Percentiles rank a stretch among this genome's conserved stretches.
phyloP scores from a whole-genome alignment of 495 filamentous ascomycete species.

The Podospora pseudopauciseta region DNA sequence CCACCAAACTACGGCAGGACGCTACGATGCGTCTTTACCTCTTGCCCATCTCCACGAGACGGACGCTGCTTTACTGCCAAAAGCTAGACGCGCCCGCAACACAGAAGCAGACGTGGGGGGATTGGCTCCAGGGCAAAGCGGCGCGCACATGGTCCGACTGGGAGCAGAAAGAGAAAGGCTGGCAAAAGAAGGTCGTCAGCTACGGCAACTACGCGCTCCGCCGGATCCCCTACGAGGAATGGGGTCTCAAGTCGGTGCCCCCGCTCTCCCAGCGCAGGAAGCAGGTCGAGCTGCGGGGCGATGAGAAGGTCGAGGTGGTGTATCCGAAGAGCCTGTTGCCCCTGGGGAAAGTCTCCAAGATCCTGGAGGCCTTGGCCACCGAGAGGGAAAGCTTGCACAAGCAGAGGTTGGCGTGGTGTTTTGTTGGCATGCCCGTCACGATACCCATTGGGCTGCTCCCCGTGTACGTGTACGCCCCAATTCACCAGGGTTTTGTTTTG shows the following conservation, averaged over 20 bases:
- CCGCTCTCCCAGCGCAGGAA: slow-evolving; percentile 66
- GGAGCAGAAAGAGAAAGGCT: slow-evolving; percentile 79
- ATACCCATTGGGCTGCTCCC: slow-evolving; percentile 78
- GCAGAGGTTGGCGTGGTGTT: slow-evolving; percentile 71
- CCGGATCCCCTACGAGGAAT: slow-evolving; percentile 93
- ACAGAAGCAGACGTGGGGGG: slow-evolving; percentile 52
- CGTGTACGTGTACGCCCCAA: slow-evolving; percentile 55
- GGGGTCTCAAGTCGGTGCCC: slow-evolving; percentile 91
- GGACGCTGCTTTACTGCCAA: slow-evolving; percentile 91
- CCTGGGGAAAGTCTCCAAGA: slow-evolving; percentile 52
- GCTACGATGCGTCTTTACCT: slow-evolving; percentile 86
- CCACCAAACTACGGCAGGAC: not conserved
- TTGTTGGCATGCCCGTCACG: slow-evolving; percentile 79
- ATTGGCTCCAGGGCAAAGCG: slow-evolving; percentile 64
- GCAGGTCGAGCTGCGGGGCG: slow-evolving; percentile 59
- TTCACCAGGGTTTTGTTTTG: not conserved
- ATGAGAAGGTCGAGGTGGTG: slow-evolving; percentile 67
- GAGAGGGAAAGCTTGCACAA: slow-evolving; percentile 76
- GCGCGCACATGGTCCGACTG: slow-evolving; percentile 74
- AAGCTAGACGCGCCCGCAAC: slow-evolving; percentile 51
- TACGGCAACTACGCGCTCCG: slow-evolving; percentile 84
- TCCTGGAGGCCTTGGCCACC: slow-evolving; percentile 65
- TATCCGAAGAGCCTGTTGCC: slow-evolving; percentile 71
- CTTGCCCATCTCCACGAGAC: slow-evolving; percentile 85
- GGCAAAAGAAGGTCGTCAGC: slow-evolving; percentile 79